Percentiles rank a stretch among this genome's conserved stretches.
These are phyloP conservation scores for Taiwanofungus camphoratus DNA, from an alignment of 1,284 basidiomycete species.

Conservation along the genomic window DNA sequence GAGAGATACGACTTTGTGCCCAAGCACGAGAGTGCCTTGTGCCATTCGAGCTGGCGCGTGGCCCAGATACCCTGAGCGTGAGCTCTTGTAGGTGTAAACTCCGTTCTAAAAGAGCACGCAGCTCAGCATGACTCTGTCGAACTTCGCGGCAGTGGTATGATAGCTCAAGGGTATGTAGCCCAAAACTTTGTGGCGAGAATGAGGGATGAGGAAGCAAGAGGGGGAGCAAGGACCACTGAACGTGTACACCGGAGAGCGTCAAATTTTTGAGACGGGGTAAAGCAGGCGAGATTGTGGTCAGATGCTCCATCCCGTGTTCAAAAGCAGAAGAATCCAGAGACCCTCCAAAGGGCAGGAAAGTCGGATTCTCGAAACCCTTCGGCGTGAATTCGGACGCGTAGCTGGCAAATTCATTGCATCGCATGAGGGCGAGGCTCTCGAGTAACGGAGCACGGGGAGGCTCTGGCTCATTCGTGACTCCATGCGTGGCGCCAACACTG, in stretches of 20 bases:
- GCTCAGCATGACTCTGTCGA: slow-evolving; percentile 13
- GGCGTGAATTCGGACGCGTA: slow-evolving; percentile 40
- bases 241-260: slow-evolving; percentile 20
- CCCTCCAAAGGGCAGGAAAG: slow-evolving; percentile 29
- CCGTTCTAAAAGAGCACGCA: slow-evolving; percentile 10
- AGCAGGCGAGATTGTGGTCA: no score
- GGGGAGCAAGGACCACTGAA: slow-evolving; percentile 14
- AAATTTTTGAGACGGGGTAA: slow-evolving; percentile 18
- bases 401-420: slow-evolving; percentile 49
- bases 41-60: background rate
- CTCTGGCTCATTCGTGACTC: slow-evolving; percentile 5
- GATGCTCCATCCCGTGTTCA: slow-evolving; percentile 2
- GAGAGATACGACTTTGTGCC: background rate
- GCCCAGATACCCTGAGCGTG: slow-evolving; percentile 15
- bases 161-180: slow-evolving; percentile 15
- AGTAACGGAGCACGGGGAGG: slow-evolving; percentile 28
- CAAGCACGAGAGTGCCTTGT: background rate
- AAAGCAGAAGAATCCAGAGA: slow-evolving; percentile 4
- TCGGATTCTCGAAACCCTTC: slow-evolving; percentile 29
- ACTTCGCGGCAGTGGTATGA: slow-evolving; percentile 19
- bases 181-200: background rate
- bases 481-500: slow-evolving; percentile 21
- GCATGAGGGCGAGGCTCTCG: slow-evolving; percentile 46
- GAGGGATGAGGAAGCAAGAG: slow-evolving; percentile 13
- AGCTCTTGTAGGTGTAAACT: slow-evolving; percentile 13